Percentiles rank a stretch among this genome's conserved stretches.
Conservation (phyloP, 441 rosid species). For the Isatis lusitanica region DNA sequence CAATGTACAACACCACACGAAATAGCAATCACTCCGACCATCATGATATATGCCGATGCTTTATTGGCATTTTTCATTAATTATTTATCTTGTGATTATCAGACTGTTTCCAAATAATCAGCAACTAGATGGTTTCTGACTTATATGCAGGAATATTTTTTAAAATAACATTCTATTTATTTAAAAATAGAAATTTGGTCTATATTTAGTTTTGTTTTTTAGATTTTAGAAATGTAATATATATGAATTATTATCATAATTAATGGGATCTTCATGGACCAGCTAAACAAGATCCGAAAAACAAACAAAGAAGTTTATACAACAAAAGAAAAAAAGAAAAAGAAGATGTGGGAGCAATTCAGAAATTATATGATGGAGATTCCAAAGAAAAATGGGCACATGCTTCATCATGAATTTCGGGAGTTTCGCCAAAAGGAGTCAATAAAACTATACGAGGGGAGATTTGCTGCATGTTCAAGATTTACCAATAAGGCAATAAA, state of each 20-base stretch:
- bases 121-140: not conserved
- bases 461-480: slow-evolving; percentile 36
- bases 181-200: too few relatives aligned
- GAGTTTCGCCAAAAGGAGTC: slow-evolving; percentile 24
- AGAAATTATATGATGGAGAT: slow-evolving; percentile 26
- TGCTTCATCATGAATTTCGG: slow-evolving; percentile 26
- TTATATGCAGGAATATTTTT: too few relatives aligned
- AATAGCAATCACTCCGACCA: slow-evolving; percentile 16
- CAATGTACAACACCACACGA: slow-evolving; percentile 13
- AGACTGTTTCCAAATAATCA: not conserved
- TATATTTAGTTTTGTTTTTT: too few relatives aligned
- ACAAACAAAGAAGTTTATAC: not conserved
- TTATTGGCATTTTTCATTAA: not conserved
- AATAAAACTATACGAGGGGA: slow-evolving; percentile 13
- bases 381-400: slow-evolving; percentile 23
- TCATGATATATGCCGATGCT: slow-evolving; percentile 1
- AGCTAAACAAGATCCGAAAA: not conserved
- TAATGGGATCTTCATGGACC: not conserved
- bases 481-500: slow-evolving; percentile 24
- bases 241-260: too few relatives aligned
- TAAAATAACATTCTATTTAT: too few relatives aligned
- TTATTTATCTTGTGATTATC: not conserved
- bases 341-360: not conserved
- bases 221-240: too few relatives aligned
- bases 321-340: not conserved